Conservation (phyloP, 1,284 basidiomycete species). For the Sporisorium scitamineum region DNA sequence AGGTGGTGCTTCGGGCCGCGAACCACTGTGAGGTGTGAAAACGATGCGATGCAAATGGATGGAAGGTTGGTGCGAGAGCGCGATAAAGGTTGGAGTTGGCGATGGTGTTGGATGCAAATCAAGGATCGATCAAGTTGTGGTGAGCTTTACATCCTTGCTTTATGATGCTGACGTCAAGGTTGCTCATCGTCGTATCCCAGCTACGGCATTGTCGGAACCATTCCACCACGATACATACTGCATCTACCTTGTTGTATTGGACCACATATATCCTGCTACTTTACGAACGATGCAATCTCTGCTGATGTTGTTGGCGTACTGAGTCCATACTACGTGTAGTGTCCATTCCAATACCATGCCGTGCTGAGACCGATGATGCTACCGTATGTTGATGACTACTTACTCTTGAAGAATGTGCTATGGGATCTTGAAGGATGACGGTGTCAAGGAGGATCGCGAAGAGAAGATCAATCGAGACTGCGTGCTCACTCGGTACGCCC, state of each 20-base stretch:
- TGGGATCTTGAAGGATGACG: constrained; percentile 54
- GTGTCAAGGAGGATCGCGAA: constrained; percentile 51
- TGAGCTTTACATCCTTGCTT: constrained; percentile 22
- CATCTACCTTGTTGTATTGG: neutral
- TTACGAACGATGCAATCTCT: neutral
- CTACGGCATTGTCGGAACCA: constrained; percentile 5
- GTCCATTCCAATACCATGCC: constrained; percentile 7
- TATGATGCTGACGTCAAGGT: neutral
- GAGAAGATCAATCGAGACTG: constrained; percentile 28
- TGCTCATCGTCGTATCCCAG: constrained; percentile 18
- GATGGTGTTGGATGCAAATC: constrained; percentile 10
- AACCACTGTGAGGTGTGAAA: constrained; percentile 55
- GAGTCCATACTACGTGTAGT: neutral
- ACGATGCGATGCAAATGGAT: constrained; percentile 5
- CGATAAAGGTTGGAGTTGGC: neutral
- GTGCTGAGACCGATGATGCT: constrained; percentile 31
- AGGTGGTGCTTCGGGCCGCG: constrained; percentile 99
- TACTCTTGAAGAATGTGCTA: constrained; percentile 55
- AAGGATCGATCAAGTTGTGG: constrained; percentile 16
- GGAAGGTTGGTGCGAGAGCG: neutral
- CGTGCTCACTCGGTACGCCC: neutral
- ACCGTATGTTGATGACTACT: constrained; percentile 18
- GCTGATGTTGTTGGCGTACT: neutral
- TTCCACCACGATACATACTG: neutral
- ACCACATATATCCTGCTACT: neutral